phyloP scores from a whole-genome alignment of 1,284 basidiomycete genomes.

The Ganoderma leucocontextum region DNA sequence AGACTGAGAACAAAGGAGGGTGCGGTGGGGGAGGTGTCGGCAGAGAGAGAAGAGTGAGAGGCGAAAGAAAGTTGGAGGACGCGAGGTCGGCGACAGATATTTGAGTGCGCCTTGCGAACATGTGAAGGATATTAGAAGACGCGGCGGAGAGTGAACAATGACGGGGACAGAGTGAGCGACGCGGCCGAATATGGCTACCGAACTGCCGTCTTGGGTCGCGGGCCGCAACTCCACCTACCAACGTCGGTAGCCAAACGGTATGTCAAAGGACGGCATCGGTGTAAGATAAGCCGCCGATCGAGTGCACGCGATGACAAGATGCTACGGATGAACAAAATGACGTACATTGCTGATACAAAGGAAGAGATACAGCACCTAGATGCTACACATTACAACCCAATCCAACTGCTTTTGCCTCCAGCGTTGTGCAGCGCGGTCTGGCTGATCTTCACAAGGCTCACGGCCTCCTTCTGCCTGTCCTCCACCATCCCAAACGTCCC shows the following conservation, averaged over 20 bases:
- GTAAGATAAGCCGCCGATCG: background rate
- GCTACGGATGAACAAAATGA: background rate
- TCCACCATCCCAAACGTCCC: slow-evolving; percentile 24
- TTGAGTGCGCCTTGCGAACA: slow-evolving; percentile 6
- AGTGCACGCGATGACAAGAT: background rate
- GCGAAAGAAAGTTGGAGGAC: background rate
- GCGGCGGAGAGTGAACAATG: slow-evolving; percentile 22
- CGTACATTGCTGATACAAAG: background rate
- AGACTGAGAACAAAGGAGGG: slow-evolving; percentile 22
- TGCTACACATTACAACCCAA: slow-evolving; percentile 63
- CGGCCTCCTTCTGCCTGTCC: slow-evolving; percentile 39
- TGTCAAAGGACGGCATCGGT: too few species aligned
- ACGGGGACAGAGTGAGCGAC: slow-evolving; percentile 1
- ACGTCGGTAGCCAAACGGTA: background rate
- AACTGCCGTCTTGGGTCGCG: slow-evolving; percentile 12
- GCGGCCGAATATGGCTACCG: slow-evolving; percentile 12
- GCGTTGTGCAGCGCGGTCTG: slow-evolving; percentile 94
- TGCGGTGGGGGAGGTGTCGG: background rate
- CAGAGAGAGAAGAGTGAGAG: background rate
- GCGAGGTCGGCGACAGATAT: slow-evolving; percentile 13
- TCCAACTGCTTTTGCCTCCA: slow-evolving; percentile 90
- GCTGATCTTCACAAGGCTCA: slow-evolving; percentile 83
- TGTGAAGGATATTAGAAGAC: slow-evolving; percentile 29
- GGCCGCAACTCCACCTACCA: background rate
- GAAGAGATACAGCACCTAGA: slow-evolving; percentile 11